A percentile compares a stretch with the other conserved stretches of the same genome.
These are phyloP conservation scores for Penicillium sp. DNA, from an alignment of 2,329 filamentous ascomycete species.

Conservation along the genomic window DNA sequence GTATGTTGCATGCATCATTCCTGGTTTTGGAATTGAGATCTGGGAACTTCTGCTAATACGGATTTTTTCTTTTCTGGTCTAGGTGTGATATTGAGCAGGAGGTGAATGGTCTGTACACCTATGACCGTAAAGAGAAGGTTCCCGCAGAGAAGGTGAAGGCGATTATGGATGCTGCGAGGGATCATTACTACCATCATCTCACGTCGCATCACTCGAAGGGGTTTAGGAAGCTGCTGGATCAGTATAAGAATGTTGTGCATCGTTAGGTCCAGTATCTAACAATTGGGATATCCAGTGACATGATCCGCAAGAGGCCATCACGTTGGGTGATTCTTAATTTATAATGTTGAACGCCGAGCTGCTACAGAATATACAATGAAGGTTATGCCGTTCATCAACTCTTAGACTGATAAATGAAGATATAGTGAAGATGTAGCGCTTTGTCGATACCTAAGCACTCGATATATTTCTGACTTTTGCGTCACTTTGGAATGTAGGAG, in stretches of 20 bases:
- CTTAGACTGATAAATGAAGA: too few species aligned
- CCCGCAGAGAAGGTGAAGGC: constrained; percentile 56
- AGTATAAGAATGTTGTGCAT: constrained; percentile 16
- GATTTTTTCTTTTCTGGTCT: neutral
- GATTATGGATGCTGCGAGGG: constrained; percentile 55
- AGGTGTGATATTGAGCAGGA: constrained; percentile 64
- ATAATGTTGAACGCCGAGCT: too few species aligned
- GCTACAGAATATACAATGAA: too few species aligned
- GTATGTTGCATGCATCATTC: constrained; percentile 27
- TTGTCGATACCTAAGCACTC: neutral
- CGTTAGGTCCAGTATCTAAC: neutral
- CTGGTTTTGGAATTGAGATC: neutral
- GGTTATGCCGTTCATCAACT: too few species aligned
- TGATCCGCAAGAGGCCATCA: neutral
- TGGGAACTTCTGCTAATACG: neutral
- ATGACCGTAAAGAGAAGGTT: constrained; percentile 61
- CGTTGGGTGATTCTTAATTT: neutral
- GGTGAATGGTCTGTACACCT: constrained; percentile 65
- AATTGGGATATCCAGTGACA: too few species aligned
- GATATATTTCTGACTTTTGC: neutral
- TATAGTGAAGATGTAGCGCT: too few species aligned
- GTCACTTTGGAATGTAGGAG: neutral
- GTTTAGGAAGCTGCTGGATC: constrained; percentile 18
- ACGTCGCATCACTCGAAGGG: constrained; percentile 17
- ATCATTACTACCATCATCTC: constrained; percentile 44